A percentile compares a stretch with the other conserved stretches of the same genome.
Evolutionary conservation across 1,284 basidiomycete genomes (phyloP).

Genomic region (Meripilus lineatus): DNA sequence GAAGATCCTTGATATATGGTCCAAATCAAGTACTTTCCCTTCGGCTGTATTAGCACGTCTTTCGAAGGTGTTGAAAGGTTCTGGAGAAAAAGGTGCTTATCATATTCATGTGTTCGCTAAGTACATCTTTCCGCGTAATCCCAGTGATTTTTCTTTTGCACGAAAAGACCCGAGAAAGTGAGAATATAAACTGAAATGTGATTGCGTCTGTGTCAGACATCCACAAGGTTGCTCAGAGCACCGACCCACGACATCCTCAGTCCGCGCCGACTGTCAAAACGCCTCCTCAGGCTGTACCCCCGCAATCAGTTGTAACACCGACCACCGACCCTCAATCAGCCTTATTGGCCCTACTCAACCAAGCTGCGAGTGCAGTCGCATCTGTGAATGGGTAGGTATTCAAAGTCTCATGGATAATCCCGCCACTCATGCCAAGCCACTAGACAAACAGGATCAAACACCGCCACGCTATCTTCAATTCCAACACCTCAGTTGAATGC

Average conservation of each 20-base stretch:
- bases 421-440: too few relatives aligned
- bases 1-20: constrained; percentile 95
- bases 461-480: constrained; percentile 20
- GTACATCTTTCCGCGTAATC: constrained; percentile 64
- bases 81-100: constrained; percentile 75
- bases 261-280: constrained; percentile 20
- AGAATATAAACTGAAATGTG: constrained; percentile 65
- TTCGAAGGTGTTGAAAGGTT: constrained; percentile 57
- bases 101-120: constrained; percentile 68
- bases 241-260: constrained; percentile 36
- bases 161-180: constrained; percentile 35
- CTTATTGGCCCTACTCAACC: constrained; percentile 60
- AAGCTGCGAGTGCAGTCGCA: constrained; percentile 40
- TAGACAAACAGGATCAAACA: constrained; percentile 66
- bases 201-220: constrained; percentile 60
- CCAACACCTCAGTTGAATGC: constrained; percentile 40
- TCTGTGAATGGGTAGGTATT: constrained; percentile 21
- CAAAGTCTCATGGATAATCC: too few relatives aligned
- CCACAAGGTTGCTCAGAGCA: constrained; percentile 29
- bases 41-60: constrained; percentile 62
- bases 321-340: constrained; percentile 50
- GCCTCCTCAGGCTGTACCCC: constrained; percentile 16
- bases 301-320: constrained; percentile 27
- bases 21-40: constrained; percentile 83
- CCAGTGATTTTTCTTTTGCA: constrained; percentile 40